phyloP scores from a whole-genome alignment of 768 basidiomycete genomes.

The button mushroom (Agaricus bisporus) region DNA sequence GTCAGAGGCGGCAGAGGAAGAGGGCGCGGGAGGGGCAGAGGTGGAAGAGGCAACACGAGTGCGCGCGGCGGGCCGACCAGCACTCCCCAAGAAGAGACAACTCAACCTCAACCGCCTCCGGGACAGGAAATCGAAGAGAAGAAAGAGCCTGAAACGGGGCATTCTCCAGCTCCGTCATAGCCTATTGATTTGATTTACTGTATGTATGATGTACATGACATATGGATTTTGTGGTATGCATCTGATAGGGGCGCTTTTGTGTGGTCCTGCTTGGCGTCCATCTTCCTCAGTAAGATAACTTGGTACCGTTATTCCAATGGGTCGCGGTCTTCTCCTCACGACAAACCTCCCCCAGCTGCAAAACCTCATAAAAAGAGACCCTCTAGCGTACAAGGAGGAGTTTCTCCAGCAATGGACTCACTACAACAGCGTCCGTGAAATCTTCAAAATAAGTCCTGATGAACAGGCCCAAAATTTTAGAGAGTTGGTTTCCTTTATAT shows the following conservation, averaged over 20 bases:
- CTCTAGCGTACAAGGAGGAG: conserved; percentile 86
- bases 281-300: not conserved
- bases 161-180: conserved; percentile 4
- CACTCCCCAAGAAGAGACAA: not conserved
- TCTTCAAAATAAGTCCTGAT: conserved; percentile 76
- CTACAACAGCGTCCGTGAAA: conserved; percentile 81
- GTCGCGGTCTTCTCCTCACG: conserved; percentile 72
- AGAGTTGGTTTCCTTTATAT: conserved; percentile 87
- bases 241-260: not conserved
- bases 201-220: not conserved
- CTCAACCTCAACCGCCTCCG: not conserved
- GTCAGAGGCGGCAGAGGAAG: conserved; percentile 14
- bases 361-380: conserved; percentile 94
- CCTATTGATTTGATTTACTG: not conserved
- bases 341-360: conserved; percentile 93
- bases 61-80: not conserved
- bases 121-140: not conserved
- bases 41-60: not conserved
- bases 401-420: conserved; percentile 97
- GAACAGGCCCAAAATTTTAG: conserved; percentile 82
- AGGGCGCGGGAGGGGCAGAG: conserved; percentile 16
- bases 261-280: conserved; percentile 5
- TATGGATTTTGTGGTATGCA: not conserved
- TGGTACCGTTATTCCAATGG: conserved; percentile 20
- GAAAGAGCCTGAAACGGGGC: not conserved